These are phyloP conservation scores for Microcos paniculata DNA, from an alignment of 345 rosid genomes.

Conservation along the genomic window DNA sequence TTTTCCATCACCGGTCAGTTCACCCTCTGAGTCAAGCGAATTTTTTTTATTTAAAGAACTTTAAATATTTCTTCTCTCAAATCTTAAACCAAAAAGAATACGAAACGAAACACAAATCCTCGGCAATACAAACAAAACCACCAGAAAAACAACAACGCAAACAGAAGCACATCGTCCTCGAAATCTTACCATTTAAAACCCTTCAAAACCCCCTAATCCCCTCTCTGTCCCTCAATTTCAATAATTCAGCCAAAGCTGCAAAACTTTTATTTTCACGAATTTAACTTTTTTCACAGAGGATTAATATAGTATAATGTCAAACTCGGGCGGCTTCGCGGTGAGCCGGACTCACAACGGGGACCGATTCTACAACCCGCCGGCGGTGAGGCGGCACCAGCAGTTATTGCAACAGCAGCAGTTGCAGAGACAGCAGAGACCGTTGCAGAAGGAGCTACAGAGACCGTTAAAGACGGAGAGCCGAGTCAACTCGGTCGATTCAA, in stretches of 20 bases:
- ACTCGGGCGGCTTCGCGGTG: conserved; percentile 38
- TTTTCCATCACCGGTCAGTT: neutral
- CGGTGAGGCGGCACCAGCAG: conserved; percentile 34
- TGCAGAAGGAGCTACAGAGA: conserved; percentile 26
- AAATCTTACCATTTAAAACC: conserved; percentile 12
- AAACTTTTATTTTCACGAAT: neutral
- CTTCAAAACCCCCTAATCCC: conserved; percentile 7
- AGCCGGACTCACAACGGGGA: conserved; percentile 34
- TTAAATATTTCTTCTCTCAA: neutral
- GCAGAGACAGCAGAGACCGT: neutral
- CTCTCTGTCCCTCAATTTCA: conserved; percentile 1
- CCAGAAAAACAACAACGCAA: neutral
- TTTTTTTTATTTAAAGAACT: too few relatives aligned
- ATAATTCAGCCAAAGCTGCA: neutral
- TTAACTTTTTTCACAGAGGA: neutral
- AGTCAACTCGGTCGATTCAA: conserved; percentile 19
- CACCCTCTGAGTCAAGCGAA: neutral
- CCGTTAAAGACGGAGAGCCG: conserved; percentile 13
- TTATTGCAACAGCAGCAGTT: neutral
- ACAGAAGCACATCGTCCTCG: neutral
- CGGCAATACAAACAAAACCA: neutral
- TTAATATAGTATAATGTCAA: conserved; percentile 26
- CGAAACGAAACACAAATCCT: neutral
- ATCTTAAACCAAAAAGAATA: neutral
- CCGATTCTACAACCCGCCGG: conserved; percentile 43